Evolutionary conservation across 2,329 filamentous ascomycete genomes (phyloP).

Genomic region (Myriosclerotinia duriaeana): DNA sequence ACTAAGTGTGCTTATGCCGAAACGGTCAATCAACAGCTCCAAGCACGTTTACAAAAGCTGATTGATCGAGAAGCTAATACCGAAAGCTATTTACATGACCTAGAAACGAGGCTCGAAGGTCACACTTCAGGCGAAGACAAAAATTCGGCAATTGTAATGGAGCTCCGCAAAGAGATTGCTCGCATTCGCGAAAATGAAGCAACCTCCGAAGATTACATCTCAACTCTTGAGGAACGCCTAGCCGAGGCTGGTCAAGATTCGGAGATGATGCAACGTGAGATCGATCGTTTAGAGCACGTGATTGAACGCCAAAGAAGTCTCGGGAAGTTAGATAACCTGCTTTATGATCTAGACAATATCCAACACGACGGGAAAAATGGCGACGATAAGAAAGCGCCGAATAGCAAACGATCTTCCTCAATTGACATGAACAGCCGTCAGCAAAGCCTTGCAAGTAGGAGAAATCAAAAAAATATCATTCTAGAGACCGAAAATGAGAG

Average conservation of each 20-base stretch:
- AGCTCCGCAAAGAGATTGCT: constrained; percentile 87
- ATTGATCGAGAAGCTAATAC: constrained; percentile 89
- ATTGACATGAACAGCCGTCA: constrained; percentile 50
- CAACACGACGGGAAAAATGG: constrained; percentile 56
- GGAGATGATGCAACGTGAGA: constrained; percentile 94
- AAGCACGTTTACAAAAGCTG: constrained; percentile 86
- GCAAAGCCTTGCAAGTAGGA: constrained; percentile 53
- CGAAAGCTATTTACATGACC: constrained; percentile 86
- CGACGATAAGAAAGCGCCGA: constrained; percentile 46
- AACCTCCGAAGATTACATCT: constrained; percentile 93
- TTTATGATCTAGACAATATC: constrained; percentile 84
- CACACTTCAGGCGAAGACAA: constrained; percentile 91
- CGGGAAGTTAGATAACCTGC: constrained; percentile 87
- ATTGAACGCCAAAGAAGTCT: constrained; percentile 93
- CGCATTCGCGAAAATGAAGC: constrained; percentile 87
- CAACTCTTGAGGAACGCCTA: constrained; percentile 89
- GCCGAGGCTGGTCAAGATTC: constrained; percentile 95
- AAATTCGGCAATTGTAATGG: constrained; percentile 78
- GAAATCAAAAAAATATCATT: constrained; percentile 56
- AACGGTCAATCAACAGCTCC: constrained; percentile 86
- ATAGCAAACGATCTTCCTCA: constrained; percentile 45
- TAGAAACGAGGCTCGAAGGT: constrained; percentile 87
- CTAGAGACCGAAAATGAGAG: constrained; percentile 47
- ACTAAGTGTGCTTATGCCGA: constrained; percentile 91
- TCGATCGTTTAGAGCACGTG: constrained; percentile 90